phyloP scores from a whole-genome alignment of 345 rosid species.

The Iberis pinnata region DNA sequence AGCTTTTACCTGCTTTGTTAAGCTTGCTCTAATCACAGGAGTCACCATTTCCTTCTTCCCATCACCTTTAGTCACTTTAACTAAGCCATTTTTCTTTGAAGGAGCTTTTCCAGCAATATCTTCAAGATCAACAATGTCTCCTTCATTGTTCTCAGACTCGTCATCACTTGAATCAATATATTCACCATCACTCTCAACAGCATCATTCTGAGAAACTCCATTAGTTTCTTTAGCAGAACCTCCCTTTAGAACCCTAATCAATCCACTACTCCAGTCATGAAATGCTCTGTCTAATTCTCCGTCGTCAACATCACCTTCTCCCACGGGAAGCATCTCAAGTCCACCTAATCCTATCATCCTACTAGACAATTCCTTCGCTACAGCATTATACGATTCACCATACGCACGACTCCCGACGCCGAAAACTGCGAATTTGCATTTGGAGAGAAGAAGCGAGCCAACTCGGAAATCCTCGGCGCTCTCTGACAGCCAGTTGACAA shows the following conservation, averaged over 20 bases:
- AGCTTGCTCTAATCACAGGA: slow-evolving; percentile 85
- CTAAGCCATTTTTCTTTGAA: slow-evolving; percentile 38
- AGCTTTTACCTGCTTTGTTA: slow-evolving; percentile 92
- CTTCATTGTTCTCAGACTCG: slow-evolving; percentile 30
- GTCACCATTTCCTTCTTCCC: slow-evolving; percentile 88
- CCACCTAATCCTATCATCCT: slow-evolving; percentile 72
- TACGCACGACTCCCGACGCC: slow-evolving; percentile 79
- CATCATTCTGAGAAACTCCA: slow-evolving; percentile 19
- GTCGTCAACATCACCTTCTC: slow-evolving; percentile 71
- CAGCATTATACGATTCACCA: slow-evolving; percentile 60
- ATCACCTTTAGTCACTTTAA: slow-evolving; percentile 39
- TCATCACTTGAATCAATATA: slow-evolving; percentile 36
- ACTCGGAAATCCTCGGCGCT: slow-evolving; percentile 87
- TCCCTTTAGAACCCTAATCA: slow-evolving; percentile 51
- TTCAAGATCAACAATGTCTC: slow-evolving; percentile 68
- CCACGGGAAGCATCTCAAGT: slow-evolving; percentile 47
- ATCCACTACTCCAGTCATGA: slow-evolving; percentile 53
- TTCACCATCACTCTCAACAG: slow-evolving; percentile 37
- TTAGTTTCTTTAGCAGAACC: slow-evolving; percentile 31
- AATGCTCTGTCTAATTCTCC: slow-evolving; percentile 57
- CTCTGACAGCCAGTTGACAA: slow-evolving; percentile 68
- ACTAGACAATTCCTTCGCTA: slow-evolving; percentile 59
- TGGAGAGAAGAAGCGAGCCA: slow-evolving; percentile 60
- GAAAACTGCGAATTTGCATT: slow-evolving; percentile 71
- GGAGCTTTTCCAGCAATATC: slow-evolving; percentile 96